Conservation (phyloP, 2,329 filamentous ascomycete genomes). For the Ophiosphaerella korrae region DNA sequence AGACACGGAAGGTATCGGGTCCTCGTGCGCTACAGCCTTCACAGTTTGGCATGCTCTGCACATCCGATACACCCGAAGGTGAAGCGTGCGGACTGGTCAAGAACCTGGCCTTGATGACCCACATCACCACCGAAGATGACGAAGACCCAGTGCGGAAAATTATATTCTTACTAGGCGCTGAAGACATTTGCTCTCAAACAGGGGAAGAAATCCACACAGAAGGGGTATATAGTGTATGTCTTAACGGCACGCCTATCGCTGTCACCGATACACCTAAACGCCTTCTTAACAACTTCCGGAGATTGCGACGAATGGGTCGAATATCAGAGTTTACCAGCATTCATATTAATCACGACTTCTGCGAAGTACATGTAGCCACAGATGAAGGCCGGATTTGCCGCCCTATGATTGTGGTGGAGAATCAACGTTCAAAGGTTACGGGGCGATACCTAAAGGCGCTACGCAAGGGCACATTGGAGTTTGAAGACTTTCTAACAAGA, state of each 20-base stretch:
- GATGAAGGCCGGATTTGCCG: slow-evolving; percentile 97
- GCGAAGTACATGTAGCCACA: slow-evolving; percentile 91
- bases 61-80: slow-evolving; percentile 96
- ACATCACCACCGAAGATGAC: slow-evolving; percentile 96
- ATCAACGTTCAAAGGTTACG: slow-evolving; percentile 80
- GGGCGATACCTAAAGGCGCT: slow-evolving; percentile 78
- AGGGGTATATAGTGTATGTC: slow-evolving; percentile 86
- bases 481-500: slow-evolving; percentile 89
- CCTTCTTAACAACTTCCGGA: slow-evolving; percentile 84
- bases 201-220: slow-evolving; percentile 85
- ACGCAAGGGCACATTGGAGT: slow-evolving; percentile 81
- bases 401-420: slow-evolving; percentile 93
- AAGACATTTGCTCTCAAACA: slow-evolving; percentile 77
- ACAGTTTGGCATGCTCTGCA: slow-evolving; percentile 97
- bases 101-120: slow-evolving; percentile 97
- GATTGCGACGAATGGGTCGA: slow-evolving; percentile 83
- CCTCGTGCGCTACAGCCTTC: slow-evolving; percentile 95
- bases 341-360: slow-evolving; percentile 91
- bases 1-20: slow-evolving; percentile 94
- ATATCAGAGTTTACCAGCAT: slow-evolving; percentile 97
- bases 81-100: slow-evolving; percentile 98
- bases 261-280: slow-evolving; percentile 83
- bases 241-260: slow-evolving; percentile 94
- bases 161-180: slow-evolving; percentile 83
- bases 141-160: slow-evolving; percentile 87